Conservation (phyloP, 2,329 filamentous ascomycete species). For the Akanthomyces dipterigenus region DNA sequence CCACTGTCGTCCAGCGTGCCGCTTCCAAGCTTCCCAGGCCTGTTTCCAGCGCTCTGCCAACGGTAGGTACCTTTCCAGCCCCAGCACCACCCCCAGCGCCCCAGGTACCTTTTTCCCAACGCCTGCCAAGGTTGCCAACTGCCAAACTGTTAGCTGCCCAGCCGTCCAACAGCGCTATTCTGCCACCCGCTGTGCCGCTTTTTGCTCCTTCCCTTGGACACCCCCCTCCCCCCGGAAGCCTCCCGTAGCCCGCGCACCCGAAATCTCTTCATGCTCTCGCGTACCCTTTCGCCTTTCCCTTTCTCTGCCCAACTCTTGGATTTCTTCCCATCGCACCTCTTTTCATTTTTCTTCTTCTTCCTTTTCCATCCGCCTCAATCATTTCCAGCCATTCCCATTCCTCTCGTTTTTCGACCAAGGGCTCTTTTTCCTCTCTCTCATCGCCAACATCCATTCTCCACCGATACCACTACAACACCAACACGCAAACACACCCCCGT, state of each 20-base stretch:
- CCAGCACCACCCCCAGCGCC: too few relatives aligned
- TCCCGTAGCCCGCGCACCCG: not conserved
- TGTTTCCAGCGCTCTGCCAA: too few relatives aligned
- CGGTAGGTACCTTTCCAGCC: not conserved
- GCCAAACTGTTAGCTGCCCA: not conserved
- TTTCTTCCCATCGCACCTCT: not conserved
- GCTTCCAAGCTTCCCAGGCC: too few relatives aligned
- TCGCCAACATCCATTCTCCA: not conserved
- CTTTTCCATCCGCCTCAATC: not conserved
- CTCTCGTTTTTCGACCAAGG: not conserved
- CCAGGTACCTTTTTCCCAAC: not conserved
- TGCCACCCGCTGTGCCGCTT: not conserved
- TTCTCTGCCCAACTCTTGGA: not conserved
- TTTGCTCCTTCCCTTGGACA: not conserved
- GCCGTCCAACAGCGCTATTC: not conserved
- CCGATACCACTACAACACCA: not conserved
- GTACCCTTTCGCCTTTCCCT: not conserved
- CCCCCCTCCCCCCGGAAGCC: not conserved
- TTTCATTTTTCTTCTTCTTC: not conserved
- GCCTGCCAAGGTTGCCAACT: not conserved
- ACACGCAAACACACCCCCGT: conserved; percentile 1
- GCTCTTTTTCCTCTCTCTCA: not conserved
- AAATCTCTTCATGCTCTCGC: conserved; percentile 10
- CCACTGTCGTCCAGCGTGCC: not conserved
- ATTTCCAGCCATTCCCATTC: not conserved